Base-by-base conservation (phyloP, 768 basidiomycete genomes). In the Trametopsis cervina region DNA sequence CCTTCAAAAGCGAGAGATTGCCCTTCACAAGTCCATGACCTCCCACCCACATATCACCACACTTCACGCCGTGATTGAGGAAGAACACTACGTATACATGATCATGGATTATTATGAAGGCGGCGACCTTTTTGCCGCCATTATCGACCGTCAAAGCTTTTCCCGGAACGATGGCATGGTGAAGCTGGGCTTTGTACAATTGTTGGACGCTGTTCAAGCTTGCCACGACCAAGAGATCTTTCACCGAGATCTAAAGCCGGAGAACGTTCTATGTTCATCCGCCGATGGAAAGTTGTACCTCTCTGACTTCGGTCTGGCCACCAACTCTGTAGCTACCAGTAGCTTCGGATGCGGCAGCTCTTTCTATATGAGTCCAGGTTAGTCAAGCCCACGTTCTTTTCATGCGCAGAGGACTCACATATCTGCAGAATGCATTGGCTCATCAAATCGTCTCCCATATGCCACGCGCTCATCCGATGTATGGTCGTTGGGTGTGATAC, bases 401-500 rank as follows among this genome's bases (percentile, higher is more conserved):
- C 38, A 10, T 15, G n/a, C n/a, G n/a, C n/a, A n/a, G n/a, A n/a
- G 10, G 17, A 21, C 35, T 24, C 39, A n/a, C 12, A 18, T 21
- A 21, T 57, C 63, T 59, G 27, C 66, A 97, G 91, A 97, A 67
- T 96, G 95, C 63, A 81, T 95, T 57, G 83, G 87, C 3, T 81
- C 73, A 40, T 7, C 7, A 7, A 7, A 33, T 7, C 29, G 7
- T 33, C 73, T 81, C 50, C 69, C 79, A 1, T 99, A 97, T 68
- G 83, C 85, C 13, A 89, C 93, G 10, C 74, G 79, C 52, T 77
- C 76, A 58, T 95, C 95, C 63, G 95, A 99, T 64, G 77, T 96
- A 52, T 99, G 95, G 95, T 88, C 93, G 2, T 72, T 98, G 29
- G 95, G 93, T 21, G 86, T 97, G 56, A 89, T 99, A 54, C 82